Conservation (phyloP, 257 asterid species). For the Nemophila menziesii region DNA sequence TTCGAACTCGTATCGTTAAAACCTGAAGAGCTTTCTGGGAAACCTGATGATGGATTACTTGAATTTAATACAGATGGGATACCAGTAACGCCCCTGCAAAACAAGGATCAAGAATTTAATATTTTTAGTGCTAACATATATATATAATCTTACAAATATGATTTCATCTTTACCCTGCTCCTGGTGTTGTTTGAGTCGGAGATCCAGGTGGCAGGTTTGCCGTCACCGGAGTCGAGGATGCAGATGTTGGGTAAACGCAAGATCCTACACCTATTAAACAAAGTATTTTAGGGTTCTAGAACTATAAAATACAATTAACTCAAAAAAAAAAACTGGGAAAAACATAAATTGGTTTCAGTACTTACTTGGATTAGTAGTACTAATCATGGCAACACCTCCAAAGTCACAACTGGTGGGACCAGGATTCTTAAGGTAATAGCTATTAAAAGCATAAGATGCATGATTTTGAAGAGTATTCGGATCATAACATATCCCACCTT, state of each 20-base stretch:
- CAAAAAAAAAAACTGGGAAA: neutral
- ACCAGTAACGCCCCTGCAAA: slow-evolving; percentile 32
- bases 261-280: slow-evolving; percentile 54
- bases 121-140: neutral
- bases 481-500: slow-evolving; percentile 52
- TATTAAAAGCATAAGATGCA: slow-evolving; percentile 81
- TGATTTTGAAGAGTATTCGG: slow-evolving; percentile 56
- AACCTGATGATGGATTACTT: slow-evolving; percentile 37
- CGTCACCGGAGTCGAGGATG: slow-evolving; percentile 25
- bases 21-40: slow-evolving; percentile 30
- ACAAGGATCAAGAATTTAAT: slow-evolving; percentile 4
- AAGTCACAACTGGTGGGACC: slow-evolving; percentile 70
- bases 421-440: slow-evolving; percentile 76
- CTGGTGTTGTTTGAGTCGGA: slow-evolving; percentile 28
- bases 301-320: neutral
- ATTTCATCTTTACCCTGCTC: slow-evolving; percentile 33
- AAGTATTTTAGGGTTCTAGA: neutral
- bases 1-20: slow-evolving; percentile 21
- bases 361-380: slow-evolving; percentile 79
- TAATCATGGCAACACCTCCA: slow-evolving; percentile 61
- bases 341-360: neutral
- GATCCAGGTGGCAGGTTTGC: slow-evolving; percentile 16
- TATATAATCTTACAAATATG: neutral
- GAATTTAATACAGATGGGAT: slow-evolving; percentile 35
- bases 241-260: slow-evolving; percentile 38